Conservation (phyloP, 75 land plant species). For the Sequoiadendron giganteum region DNA sequence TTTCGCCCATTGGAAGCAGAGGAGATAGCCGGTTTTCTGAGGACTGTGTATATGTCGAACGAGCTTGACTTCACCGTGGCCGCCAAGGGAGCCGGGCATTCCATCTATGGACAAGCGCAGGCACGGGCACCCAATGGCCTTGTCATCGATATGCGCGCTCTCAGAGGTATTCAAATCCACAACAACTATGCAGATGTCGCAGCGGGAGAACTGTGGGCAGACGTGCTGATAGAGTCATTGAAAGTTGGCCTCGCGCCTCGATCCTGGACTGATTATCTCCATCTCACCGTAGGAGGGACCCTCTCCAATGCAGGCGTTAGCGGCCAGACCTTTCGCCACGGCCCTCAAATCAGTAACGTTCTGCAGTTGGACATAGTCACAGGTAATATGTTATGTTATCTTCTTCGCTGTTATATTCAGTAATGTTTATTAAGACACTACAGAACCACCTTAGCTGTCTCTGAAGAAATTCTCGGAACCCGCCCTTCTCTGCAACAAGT, state of each 20-base stretch:
- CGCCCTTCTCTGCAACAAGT: too few relatives aligned
- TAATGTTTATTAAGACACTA: too few relatives aligned
- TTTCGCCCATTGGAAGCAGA: neutral
- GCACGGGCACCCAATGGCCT: conserved; percentile 50
- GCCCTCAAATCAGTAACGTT: conserved; percentile 70
- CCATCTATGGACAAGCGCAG: conserved; percentile 51
- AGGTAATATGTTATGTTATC: conserved; percentile 25
- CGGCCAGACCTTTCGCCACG: conserved; percentile 61
- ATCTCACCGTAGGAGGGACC: conserved; percentile 67
- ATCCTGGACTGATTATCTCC: conserved; percentile 68
- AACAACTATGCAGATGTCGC: conserved; percentile 33
- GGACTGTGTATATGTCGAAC: neutral
- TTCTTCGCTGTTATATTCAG: neutral
- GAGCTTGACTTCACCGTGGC: neutral
- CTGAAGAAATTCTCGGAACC: too few relatives aligned
- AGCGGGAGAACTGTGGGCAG: conserved; percentile 58
- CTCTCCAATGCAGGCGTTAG: conserved; percentile 73
- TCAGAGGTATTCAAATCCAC: conserved; percentile 7
- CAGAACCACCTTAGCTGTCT: too few relatives aligned
- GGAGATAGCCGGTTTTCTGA: conserved; percentile 1
- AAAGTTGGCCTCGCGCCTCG: conserved; percentile 51
- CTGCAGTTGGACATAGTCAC: conserved; percentile 57
- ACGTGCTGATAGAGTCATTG: conserved; percentile 38
- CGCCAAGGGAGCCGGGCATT: conserved; percentile 44
- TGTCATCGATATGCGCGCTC: conserved; percentile 48